Evolutionary conservation across 257 asterid species (phyloP).

Genomic region (Solanum tacnaense): DNA sequence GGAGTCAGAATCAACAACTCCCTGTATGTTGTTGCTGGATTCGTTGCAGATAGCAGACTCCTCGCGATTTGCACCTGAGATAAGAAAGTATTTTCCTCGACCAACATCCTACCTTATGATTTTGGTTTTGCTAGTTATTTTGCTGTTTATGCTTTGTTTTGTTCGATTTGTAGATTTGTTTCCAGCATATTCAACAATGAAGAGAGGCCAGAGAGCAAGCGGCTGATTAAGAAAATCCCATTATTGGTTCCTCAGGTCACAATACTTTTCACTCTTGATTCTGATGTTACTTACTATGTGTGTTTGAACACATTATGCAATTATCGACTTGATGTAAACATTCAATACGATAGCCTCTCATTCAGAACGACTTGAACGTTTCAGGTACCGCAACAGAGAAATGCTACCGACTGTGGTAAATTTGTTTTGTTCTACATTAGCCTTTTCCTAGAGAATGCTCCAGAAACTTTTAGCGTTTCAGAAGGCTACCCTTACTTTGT

Average conservation of each 20-base stretch:
- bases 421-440: constrained; percentile 40
- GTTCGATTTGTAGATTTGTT: constrained; percentile 32
- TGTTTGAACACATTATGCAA: background rate
- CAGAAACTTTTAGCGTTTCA: constrained; percentile 29
- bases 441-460: constrained; percentile 42
- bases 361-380: background rate
- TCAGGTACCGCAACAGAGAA: constrained; percentile 72
- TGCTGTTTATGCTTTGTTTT: background rate
- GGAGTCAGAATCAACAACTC: constrained; percentile 19
- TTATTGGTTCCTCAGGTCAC: constrained; percentile 48
- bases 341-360: background rate
- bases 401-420: constrained; percentile 42
- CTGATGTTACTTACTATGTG: background rate
- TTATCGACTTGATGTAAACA: background rate
- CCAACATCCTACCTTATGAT: background rate
- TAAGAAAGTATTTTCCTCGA: constrained; percentile 36
- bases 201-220: constrained; percentile 19
- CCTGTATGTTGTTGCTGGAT: constrained; percentile 64
- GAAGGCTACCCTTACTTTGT: constrained; percentile 59
- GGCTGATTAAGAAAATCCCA: constrained; percentile 29
- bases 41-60: constrained; percentile 31
- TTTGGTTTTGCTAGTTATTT: background rate
- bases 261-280: background rate
- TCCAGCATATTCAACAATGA: constrained; percentile 27
- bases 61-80: constrained; percentile 38